Base-by-base conservation (phyloP, 1,284 basidiomycete species). In the Pholiota adiposa region DNA sequence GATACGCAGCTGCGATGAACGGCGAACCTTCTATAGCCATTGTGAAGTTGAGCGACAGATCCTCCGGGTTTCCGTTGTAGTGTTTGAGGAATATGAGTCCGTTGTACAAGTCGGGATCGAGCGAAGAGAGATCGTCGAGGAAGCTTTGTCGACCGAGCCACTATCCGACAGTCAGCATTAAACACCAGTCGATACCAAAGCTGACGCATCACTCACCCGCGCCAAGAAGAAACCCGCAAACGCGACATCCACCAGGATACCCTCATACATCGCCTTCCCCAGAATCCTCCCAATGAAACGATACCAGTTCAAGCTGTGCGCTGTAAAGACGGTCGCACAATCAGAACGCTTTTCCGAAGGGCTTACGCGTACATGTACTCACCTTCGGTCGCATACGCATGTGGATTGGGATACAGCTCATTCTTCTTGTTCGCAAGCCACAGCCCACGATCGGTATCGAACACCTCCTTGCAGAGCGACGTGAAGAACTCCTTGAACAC, bases 401-500 rank as follows among this genome's bases (percentile, higher is more conserved):
- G 93, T 2, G 96, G 94, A 69, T 96, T 97, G 0, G 97, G 97
- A 72, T 98, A 99, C 52, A 99, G 79, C 75, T 98, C 94, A 60
- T 97, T 94, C 70, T 94, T 88, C 72, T 89, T 85, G 54, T 91
- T 99, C 27, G 86, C 88, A 43, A 96, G 79, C 97, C 97, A 99
- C 12, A 99, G 77, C 1, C 97, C 97, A 16, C 95, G 87, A 70
- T 98, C 88, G 0, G 92, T 92, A 69, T 99, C 95, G 65, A 99
- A 98, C 0, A 93, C 96, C 73, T 98, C 96, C 69, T 93, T 95
- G 56, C 88, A 90, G 19, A 98, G 74, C 12, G 89, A 91, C 1
- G 96, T 98, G 69, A 99, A 85, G 70, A 99, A 97, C 75, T 98
- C 97, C 72, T 99, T 99, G 80, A 98, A 98, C 7, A 99, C 87